Evolutionary conservation across 2,329 filamentous ascomycete genomes (phyloP), one percentile per base, ranked within the genome.

Genomic region (Pseudopyrenochaeta lycopersici): DNA sequence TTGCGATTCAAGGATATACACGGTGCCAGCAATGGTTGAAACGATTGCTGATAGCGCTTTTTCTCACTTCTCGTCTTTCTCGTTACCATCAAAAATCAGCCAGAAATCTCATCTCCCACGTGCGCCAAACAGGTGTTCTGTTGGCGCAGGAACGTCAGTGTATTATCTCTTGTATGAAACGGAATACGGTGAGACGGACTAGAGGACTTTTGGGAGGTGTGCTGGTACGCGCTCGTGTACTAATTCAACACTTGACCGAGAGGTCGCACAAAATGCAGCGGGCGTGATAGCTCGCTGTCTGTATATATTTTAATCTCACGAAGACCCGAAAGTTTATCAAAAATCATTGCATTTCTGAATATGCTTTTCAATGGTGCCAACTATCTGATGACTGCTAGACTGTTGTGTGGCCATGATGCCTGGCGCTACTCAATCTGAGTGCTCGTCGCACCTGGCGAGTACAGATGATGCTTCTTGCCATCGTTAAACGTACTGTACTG

Each of bases 71-170:
- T 45, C 42, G 41, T 50, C 4, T 45, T 23, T 39, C 38, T 33
- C 36, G 36, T 50, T 53, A 54, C 52, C 59, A 43, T 36, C 46
- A 45, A 60, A 64, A 65, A 64, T 61, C 47, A 53, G 54, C 56
- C 58, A 56, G 54, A 66, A 65, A 61, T 68, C 65, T 67, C 65
- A 66, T 66, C 65, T 68, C 65, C 52, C 33, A 62, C 30, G 57
- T 48, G 60, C 59, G 61, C 60, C 59, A 39, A 56, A 56, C 29
- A 42, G 56, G 57, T 55, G 54, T 62, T 59, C 49, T 53, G 52
- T 52, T 60, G 64, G 66, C 64, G 64, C 64, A 66, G 66, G 63
- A 62, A 62, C 65, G 65, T 68, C 65, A 56, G 63, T 68, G 65
- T 68, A 68, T 64, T 59, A 65, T 60, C 56, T 60, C 51, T 51